Percentiles rank a stretch among this genome's conserved stretches.
Evolutionary conservation across 768 basidiomycete genomes (phyloP).

Genomic region (Kwoniella mangroviensis): DNA sequence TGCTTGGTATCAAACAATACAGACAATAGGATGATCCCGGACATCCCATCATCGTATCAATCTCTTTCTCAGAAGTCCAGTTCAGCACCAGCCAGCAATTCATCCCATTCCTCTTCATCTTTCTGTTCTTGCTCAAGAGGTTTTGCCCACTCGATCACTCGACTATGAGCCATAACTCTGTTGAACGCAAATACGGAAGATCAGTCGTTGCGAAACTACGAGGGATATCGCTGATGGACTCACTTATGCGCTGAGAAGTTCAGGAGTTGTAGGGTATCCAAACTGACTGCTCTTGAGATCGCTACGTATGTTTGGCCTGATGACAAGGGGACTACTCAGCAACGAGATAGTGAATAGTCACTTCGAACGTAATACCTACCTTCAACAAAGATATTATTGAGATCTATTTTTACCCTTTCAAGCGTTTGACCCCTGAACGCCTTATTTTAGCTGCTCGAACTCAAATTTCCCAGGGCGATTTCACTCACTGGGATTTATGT

Average conservation of each 20-base stretch:
- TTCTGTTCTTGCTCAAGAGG: constrained; percentile 38
- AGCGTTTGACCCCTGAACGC: constrained; percentile 62
- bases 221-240: not conserved
- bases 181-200: not conserved
- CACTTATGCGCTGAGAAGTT: constrained; percentile 40
- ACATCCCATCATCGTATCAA: not conserved
- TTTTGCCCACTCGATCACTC: constrained; percentile 42
- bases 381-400: constrained; percentile 78
- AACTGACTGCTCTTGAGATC: constrained; percentile 51
- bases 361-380: constrained; percentile 29
- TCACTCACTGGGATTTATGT: constrained; percentile 29
- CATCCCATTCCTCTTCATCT: constrained; percentile 41
- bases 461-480: not conserved
- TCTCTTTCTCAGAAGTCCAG: constrained; percentile 18
- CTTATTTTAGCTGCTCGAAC: not conserved
- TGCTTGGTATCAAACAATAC: constrained; percentile 2
- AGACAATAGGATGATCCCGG: not conserved
- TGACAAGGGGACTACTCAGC: not conserved
- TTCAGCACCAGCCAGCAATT: constrained; percentile 25
- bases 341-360: not conserved
- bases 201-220: not conserved
- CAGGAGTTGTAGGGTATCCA: constrained; percentile 49
- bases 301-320: constrained; percentile 54
- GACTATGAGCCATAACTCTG: constrained; percentile 45
- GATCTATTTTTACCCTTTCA: constrained; percentile 87